Percentiles rank a stretch among this genome's conserved stretches.
Evolutionary conservation across 1,284 basidiomycete species (phyloP).

Genomic region (Flammula alnicola): DNA sequence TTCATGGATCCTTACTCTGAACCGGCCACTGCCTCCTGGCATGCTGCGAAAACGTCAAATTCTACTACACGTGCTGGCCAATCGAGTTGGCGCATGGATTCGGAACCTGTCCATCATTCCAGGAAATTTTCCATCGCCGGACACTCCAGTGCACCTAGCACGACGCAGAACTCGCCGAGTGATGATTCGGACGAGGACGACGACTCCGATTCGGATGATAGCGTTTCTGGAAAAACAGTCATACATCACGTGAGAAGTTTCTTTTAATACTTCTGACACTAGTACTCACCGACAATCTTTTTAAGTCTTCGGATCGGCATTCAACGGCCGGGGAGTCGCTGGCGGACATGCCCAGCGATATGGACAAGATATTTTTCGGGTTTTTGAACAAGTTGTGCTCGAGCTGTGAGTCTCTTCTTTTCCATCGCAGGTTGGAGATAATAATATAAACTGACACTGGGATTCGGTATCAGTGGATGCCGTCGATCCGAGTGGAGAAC

Average conservation of each 20-base stretch:
- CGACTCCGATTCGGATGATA: slow-evolving; percentile 33
- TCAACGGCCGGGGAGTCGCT: slow-evolving; percentile 58
- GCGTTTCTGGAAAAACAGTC: slow-evolving; percentile 20
- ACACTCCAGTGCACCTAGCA: slow-evolving; percentile 29
- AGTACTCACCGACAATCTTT: slow-evolving; percentile 10
- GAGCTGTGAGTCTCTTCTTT: slow-evolving; percentile 66
- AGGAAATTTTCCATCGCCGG: slow-evolving; percentile 34
- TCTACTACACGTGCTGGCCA: slow-evolving; percentile 21
- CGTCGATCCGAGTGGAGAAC: slow-evolving; percentile 93
- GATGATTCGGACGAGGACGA: slow-evolving; percentile 46
- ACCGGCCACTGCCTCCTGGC: slow-evolving; percentile 17
- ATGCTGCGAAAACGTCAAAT: slow-evolving; percentile 18
- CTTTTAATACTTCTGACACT: slow-evolving; percentile 12
- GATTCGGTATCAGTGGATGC: slow-evolving; percentile 83
- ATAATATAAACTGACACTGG: slow-evolving; percentile 1
- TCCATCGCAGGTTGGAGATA: slow-evolving; percentile 13
- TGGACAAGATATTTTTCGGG: slow-evolving; percentile 91
- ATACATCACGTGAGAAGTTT: slow-evolving; percentile 21
- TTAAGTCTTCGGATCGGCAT: slow-evolving; percentile 23
- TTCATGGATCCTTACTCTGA: slow-evolving; percentile 26
- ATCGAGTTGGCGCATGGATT: slow-evolving; percentile 31
- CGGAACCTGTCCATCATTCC: slow-evolving; percentile 15
- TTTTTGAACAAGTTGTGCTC: slow-evolving; percentile 92
- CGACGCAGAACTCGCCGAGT: slow-evolving; percentile 40
- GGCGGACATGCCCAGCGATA: slow-evolving; percentile 78